phyloP scores from a whole-genome alignment of 129 eudicot species.

The Arctium minus region DNA sequence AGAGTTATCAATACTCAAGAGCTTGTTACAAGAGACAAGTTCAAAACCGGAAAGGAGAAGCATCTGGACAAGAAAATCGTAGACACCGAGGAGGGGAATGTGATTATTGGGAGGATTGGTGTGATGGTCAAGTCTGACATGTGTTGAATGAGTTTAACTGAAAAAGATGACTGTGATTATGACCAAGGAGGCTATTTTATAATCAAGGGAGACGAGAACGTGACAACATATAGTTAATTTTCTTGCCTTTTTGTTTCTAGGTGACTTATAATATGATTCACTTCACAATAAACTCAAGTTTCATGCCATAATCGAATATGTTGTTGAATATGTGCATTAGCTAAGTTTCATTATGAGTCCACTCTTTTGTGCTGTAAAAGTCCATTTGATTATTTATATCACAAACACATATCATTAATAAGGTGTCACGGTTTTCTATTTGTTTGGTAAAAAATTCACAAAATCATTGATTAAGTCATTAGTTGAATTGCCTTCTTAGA shows the following conservation, averaged over 20 bases:
- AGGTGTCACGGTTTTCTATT: no score
- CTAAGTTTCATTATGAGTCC: neutral
- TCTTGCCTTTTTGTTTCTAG: neutral
- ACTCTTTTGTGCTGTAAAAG: neutral
- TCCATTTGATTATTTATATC: neutral
- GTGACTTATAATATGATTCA: neutral
- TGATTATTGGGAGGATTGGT: slow-evolving; percentile 62
- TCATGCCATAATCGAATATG: neutral
- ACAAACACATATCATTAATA: no score
- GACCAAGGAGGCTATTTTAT: slow-evolving; percentile 93
- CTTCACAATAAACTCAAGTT: neutral
- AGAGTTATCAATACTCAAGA: no score
- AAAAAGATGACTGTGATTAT: slow-evolving; percentile 71
- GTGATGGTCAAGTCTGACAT: slow-evolving; percentile 88
- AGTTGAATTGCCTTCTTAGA: no score
- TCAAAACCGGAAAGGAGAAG: slow-evolving; percentile 68
- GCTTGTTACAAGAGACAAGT: slow-evolving; percentile 68
- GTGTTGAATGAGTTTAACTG: slow-evolving; percentile 72
- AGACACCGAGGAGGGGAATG: slow-evolving; percentile 34
- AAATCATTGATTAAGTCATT: no score
- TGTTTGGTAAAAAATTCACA: no score
- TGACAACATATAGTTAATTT: slow-evolving; percentile 12
- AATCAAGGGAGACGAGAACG: slow-evolving; percentile 96
- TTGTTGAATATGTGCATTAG: neutral
- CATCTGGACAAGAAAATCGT: slow-evolving; percentile 43